Conservation (phyloP, 1,284 basidiomycete genomes). For the Tilletia horrida region DNA sequence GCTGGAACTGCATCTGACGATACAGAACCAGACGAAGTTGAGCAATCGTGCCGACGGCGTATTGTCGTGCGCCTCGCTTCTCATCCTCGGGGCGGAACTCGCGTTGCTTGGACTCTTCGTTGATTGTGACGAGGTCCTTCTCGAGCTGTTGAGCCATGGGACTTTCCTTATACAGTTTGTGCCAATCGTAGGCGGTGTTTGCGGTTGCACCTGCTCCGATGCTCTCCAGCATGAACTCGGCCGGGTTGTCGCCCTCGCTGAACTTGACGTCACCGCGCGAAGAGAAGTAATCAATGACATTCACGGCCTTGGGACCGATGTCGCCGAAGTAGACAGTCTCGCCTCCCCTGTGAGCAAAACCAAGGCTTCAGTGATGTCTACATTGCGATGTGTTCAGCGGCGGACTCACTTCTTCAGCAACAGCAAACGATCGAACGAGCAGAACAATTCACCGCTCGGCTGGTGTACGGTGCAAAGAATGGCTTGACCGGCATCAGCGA, state of each 20-base stretch:
- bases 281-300: slow-evolving; percentile 33
- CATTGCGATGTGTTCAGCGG: neutral
- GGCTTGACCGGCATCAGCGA: slow-evolving; percentile 33
- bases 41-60: slow-evolving; percentile 36
- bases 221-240: slow-evolving; percentile 39
- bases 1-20: slow-evolving; percentile 49
- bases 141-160: slow-evolving; percentile 30
- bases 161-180: slow-evolving; percentile 38
- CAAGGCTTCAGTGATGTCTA: slow-evolving; percentile 9
- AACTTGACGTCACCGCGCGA: slow-evolving; percentile 24
- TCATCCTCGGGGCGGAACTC: slow-evolving; percentile 39
- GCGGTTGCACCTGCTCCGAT: slow-evolving; percentile 48
- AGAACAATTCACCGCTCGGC: slow-evolving; percentile 33
- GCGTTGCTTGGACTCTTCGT: slow-evolving; percentile 14
- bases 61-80: slow-evolving; percentile 44
- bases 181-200: slow-evolving; percentile 45
- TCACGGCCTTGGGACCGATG: slow-evolving; percentile 26
- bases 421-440: slow-evolving; percentile 32
- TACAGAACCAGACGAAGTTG: slow-evolving; percentile 44
- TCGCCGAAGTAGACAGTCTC: slow-evolving; percentile 35
- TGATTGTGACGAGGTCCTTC: slow-evolving; percentile 26
- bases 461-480: slow-evolving; percentile 40
- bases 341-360: slow-evolving; percentile 20
- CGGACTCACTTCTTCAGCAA: slow-evolving; percentile 24
- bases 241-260: slow-evolving; percentile 57